phyloP scores from a whole-genome alignment of 176 grass and related monocot species.

The Carex myosuroides region DNA sequence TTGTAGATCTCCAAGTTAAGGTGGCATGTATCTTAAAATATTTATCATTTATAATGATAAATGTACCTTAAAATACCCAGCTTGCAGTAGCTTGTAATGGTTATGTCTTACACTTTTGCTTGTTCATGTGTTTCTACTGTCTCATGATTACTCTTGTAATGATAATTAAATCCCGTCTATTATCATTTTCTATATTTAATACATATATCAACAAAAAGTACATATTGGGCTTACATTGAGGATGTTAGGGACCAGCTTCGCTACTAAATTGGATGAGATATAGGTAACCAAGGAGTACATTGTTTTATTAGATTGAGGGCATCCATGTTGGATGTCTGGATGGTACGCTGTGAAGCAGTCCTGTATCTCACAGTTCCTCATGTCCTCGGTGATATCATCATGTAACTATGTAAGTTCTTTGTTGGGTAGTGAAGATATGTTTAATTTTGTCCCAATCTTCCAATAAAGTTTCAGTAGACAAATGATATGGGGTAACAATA shows the following conservation, averaged over 20 bases:
- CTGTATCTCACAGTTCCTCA: not conserved
- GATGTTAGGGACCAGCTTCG: not conserved
- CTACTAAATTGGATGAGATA: not conserved
- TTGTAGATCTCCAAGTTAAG: not conserved
- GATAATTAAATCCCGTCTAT: not conserved
- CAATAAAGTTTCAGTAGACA: not conserved
- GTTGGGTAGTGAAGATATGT: not conserved
- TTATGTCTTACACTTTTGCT: not conserved
- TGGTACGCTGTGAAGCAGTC: not conserved
- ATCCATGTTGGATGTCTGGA: not conserved
- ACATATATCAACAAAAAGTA: not conserved
- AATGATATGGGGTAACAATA: not conserved
- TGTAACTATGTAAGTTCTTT: not conserved
- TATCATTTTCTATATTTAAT: not conserved
- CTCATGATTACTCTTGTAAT: not conserved
- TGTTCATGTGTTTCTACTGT: not conserved
- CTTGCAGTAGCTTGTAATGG: too few species aligned
- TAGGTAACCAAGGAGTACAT: not conserved
- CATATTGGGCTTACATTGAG: not conserved
- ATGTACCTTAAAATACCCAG: not conserved
- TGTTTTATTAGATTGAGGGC: not conserved
- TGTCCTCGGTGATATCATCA: not conserved
- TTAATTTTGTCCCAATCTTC: not conserved
- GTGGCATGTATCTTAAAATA: not conserved
- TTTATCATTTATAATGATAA: slow-evolving; percentile 5